Evolutionary conservation across 1,284 basidiomycete genomes (phyloP).

Genomic region (Meripilus lineatus): DNA sequence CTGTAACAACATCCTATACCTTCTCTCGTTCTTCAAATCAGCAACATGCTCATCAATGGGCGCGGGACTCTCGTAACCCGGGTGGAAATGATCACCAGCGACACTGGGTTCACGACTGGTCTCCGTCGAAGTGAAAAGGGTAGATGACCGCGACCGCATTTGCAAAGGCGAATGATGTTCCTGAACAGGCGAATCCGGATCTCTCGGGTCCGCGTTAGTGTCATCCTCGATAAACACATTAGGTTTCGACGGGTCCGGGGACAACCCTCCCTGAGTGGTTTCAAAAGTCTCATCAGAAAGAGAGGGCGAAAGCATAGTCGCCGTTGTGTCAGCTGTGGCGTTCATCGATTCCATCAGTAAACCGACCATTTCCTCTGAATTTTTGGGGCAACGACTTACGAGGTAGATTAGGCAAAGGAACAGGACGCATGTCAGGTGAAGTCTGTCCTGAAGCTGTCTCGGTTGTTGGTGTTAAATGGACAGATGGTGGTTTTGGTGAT

Average conservation of each 20-base stretch:
- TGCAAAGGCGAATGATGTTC: neutral
- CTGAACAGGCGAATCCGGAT: neutral
- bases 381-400: slow-evolving; percentile 17
- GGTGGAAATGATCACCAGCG: neutral
- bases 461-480: slow-evolving; percentile 16
- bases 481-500: slow-evolving; percentile 14
- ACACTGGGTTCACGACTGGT: too few species aligned
- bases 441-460: slow-evolving; percentile 11
- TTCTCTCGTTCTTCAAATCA: slow-evolving; percentile 50
- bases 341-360: neutral
- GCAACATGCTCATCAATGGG: slow-evolving; percentile 40
- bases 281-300: neutral
- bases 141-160: slow-evolving; percentile 7
- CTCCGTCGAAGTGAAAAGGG: slow-evolving; percentile 3
- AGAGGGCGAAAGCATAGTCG: neutral
- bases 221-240: neutral
- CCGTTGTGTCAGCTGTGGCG: slow-evolving; percentile 11
- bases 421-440: slow-evolving; percentile 36
- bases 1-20: slow-evolving; percentile 52
- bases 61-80: slow-evolving; percentile 39
- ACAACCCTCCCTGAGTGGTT: neutral
- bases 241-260: too few species aligned
- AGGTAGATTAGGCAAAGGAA: slow-evolving; percentile 26
- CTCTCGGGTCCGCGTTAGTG: neutral
- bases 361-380: neutral